These are phyloP conservation scores for Penicillium parvum DNA, from an alignment of 495 filamentous ascomycete genomes.

Conservation along the genomic window DNA sequence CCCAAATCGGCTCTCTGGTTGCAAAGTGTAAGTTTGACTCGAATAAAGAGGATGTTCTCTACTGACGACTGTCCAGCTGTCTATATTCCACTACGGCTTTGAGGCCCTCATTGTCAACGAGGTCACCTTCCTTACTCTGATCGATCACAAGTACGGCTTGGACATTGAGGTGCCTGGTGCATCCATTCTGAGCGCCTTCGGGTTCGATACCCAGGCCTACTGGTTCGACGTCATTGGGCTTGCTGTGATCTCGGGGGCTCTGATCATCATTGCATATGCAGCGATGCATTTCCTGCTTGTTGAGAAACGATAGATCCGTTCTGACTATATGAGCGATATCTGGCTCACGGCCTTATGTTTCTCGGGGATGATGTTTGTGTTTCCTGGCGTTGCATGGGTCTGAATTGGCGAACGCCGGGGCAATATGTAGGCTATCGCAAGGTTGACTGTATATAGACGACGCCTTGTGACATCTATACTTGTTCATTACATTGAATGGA, in stretches of 20 bases:
- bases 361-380: background rate
- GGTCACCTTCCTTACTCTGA: constrained; percentile 81
- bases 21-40: constrained; percentile 57
- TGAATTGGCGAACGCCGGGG: too few relatives aligned
- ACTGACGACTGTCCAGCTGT: constrained; percentile 52
- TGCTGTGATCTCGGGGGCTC: constrained; percentile 73
- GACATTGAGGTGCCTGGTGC: constrained; percentile 95
- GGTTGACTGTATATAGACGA: too few relatives aligned
- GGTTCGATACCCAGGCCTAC: constrained; percentile 77
- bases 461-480: background rate
- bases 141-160: constrained; percentile 90
- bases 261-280: constrained; percentile 82
- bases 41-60: background rate
- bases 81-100: constrained; percentile 98
- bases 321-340: too few relatives aligned
- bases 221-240: constrained; percentile 84
- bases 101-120: constrained; percentile 97
- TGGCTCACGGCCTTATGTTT: too few relatives aligned
- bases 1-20: constrained; percentile 79
- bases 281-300: constrained; percentile 94
- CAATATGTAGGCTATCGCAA: too few relatives aligned
- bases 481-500: too few relatives aligned
- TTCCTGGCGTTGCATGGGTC: background rate
- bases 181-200: constrained; percentile 89
- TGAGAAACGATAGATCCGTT: constrained; percentile 68